These are phyloP conservation scores for Vinca major DNA, from an alignment of 305 asterid genomes.

Conservation along the genomic window DNA sequence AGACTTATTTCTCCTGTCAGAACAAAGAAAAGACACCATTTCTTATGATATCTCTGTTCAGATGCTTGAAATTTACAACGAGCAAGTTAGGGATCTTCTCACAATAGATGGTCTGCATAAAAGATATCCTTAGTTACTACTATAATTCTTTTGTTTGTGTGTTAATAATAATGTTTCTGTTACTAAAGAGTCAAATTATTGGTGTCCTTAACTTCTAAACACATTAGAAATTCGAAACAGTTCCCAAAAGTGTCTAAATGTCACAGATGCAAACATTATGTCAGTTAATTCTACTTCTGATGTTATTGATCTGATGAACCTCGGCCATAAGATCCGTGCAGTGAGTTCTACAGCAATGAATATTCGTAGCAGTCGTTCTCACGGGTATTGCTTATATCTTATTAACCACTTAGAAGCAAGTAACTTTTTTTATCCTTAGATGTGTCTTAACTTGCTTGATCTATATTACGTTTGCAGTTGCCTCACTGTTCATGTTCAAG, in stretches of 20 bases:
- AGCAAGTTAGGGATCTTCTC: conserved; percentile 93
- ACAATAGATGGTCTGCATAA: conserved; percentile 55
- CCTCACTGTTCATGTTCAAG: conserved; percentile 88
- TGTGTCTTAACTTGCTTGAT: conserved; percentile 11
- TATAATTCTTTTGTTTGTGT: conserved; percentile 8
- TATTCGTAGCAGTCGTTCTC: conserved; percentile 79
- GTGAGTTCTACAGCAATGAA: conserved; percentile 79
- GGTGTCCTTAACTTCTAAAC: conserved; percentile 40
- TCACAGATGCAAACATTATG: conserved; percentile 73
- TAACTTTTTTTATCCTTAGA: neutral
- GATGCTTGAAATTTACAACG: conserved; percentile 92
- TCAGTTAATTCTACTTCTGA: conserved; percentile 61
- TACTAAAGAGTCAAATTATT: neutral
- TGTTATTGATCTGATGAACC: conserved; percentile 72
- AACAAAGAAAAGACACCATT: conserved; percentile 58
- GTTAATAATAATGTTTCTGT: neutral
- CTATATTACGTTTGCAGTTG: conserved; percentile 47
- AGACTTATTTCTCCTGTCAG: conserved; percentile 67
- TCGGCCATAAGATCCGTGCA: conserved; percentile 81
- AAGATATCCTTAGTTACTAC: conserved; percentile 51
- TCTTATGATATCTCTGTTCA: conserved; percentile 69
- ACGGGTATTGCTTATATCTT: conserved; percentile 44
- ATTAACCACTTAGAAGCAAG: neutral
- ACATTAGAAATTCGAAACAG: conserved; percentile 77
- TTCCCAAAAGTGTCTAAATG: conserved; percentile 62